Conservation (phyloP, 495 filamentous ascomycete species). For the Ascodesmis nigricans region DNA sequence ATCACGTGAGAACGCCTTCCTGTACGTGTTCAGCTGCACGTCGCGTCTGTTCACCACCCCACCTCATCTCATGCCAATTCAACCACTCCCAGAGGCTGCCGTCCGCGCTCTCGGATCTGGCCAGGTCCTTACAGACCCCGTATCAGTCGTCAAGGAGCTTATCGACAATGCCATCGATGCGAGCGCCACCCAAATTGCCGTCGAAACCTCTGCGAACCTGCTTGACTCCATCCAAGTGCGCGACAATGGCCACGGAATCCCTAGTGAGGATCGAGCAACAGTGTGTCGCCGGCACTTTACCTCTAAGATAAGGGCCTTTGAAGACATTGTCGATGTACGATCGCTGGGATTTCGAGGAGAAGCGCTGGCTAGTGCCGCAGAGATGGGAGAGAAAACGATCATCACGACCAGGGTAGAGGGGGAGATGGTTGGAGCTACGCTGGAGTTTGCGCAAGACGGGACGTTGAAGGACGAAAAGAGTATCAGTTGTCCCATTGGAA, state of each 20-base stretch:
- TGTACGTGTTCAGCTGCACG: too few species aligned
- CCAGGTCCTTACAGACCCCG: slow-evolving; percentile 48
- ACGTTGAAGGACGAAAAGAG: slow-evolving; percentile 26
- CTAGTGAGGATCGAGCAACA: slow-evolving; percentile 40
- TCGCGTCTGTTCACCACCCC: too few species aligned
- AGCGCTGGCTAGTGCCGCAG: slow-evolving; percentile 56
- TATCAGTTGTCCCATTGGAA: slow-evolving; percentile 42
- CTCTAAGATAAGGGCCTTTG: slow-evolving; percentile 57
- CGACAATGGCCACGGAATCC: slow-evolving; percentile 76
- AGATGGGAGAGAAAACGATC: slow-evolving; percentile 38
- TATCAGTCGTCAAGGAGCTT: slow-evolving; percentile 68
- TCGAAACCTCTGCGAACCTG: slow-evolving; percentile 54
- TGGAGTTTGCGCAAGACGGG: slow-evolving; percentile 33
- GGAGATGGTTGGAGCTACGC: slow-evolving; percentile 38
- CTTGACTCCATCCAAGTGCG: slow-evolving; percentile 69
- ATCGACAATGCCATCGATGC: slow-evolving; percentile 85
- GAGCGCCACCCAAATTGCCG: slow-evolving; percentile 43
- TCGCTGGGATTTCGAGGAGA: slow-evolving; percentile 74
- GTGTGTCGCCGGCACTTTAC: slow-evolving; percentile 55
- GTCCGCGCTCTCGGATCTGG: slow-evolving; percentile 48
- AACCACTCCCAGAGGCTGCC: slow-evolving; percentile 41
- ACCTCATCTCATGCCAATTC: slow-evolving; percentile 40
- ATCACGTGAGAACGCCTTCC: too few species aligned
- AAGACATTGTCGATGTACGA: slow-evolving; percentile 45
- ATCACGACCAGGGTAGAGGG: slow-evolving; percentile 51